These are phyloP conservation scores for Lepidium aucheri DNA, from an alignment of 345 rosid species.

Conservation along the genomic window DNA sequence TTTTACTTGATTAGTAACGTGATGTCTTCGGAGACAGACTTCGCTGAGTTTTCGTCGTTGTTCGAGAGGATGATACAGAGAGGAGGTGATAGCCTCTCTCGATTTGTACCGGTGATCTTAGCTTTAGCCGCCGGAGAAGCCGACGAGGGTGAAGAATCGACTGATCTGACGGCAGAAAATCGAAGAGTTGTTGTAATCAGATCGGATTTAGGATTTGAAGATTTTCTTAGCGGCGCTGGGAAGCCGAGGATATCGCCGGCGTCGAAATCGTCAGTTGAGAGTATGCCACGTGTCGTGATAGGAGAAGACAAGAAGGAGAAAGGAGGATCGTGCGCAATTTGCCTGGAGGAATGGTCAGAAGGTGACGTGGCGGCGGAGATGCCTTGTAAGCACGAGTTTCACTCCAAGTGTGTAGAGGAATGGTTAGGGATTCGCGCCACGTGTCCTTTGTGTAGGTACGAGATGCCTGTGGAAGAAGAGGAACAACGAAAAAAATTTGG, in stretches of 20 bases:
- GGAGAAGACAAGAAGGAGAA: not conserved
- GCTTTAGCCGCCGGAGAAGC: not conserved
- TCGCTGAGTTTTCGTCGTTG: slow-evolving; percentile 7
- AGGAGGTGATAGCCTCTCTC: slow-evolving; percentile 6
- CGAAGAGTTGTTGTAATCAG: slow-evolving; percentile 2
- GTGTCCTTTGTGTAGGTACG: slow-evolving; percentile 30
- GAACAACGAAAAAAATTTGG: slow-evolving; percentile 1
- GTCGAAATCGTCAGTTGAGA: slow-evolving; percentile 19
- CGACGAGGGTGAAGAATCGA: not conserved
- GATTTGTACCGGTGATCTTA: slow-evolving; percentile 12
- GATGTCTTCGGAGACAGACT: slow-evolving; percentile 18
- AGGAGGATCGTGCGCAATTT: slow-evolving; percentile 16
- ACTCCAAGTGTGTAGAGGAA: slow-evolving; percentile 29
- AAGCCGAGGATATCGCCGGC: slow-evolving; percentile 25
- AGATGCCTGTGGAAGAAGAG: slow-evolving; percentile 27
- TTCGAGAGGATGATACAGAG: slow-evolving; percentile 6
- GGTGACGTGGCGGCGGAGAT: slow-evolving; percentile 35
- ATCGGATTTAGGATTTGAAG: not conserved
- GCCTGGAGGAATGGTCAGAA: slow-evolving; percentile 24
- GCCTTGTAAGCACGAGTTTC: slow-evolving; percentile 32
- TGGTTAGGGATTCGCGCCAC: slow-evolving; percentile 28
- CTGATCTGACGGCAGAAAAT: not conserved
- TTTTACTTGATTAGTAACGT: not conserved
- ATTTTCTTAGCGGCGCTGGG: not conserved
- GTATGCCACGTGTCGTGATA: slow-evolving; percentile 23